Percentiles rank a stretch among this genome's conserved stretches.
Conservation (phyloP, 306 rosid genomes). For the Ziziphus jujuba region DNA sequence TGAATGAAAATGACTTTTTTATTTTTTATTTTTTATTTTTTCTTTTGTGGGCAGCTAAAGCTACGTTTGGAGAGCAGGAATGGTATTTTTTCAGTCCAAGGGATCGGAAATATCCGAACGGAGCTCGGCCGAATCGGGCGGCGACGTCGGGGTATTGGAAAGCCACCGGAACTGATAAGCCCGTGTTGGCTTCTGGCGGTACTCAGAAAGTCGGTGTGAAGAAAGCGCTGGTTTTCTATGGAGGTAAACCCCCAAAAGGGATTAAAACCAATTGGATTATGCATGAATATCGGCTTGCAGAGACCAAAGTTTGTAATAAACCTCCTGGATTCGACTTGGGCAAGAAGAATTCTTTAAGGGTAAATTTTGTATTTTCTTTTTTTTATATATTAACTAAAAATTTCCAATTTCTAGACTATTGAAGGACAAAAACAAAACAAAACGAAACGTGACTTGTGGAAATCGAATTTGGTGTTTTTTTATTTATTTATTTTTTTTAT, state of each 20-base stretch:
- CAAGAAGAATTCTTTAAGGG: conserved; percentile 94
- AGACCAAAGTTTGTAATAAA: conserved; percentile 58
- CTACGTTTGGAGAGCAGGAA: conserved; percentile 86
- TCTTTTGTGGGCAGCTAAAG: conserved; percentile 58
- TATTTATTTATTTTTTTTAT: no score
- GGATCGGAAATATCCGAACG: conserved; percentile 96
- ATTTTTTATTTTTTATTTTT: not conserved
- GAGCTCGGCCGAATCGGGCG: conserved; percentile 89
- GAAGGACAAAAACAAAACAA: not conserved
- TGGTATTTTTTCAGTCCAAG: conserved; percentile 97
- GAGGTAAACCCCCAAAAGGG: conserved; percentile 92
- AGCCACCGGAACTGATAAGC: conserved; percentile 96
- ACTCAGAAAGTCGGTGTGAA: conserved; percentile 84
- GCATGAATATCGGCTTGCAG: conserved; percentile 87
- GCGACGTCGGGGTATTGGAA: conserved; percentile 98
- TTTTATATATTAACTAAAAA: no score
- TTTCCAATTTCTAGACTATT: not conserved
- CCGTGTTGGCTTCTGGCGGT: conserved; percentile 59
- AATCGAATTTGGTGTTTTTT: no score
- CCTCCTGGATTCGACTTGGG: conserved; percentile 75
- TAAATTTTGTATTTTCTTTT: conserved; percentile 22
- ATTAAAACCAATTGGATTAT: conserved; percentile 96
- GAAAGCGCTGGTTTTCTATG: conserved; percentile 90
- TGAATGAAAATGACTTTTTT: not conserved
- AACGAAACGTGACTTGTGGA: not conserved